Base-by-base conservation (phyloP, 805 yeast genomes). In the Yarrowia alimentaria region DNA sequence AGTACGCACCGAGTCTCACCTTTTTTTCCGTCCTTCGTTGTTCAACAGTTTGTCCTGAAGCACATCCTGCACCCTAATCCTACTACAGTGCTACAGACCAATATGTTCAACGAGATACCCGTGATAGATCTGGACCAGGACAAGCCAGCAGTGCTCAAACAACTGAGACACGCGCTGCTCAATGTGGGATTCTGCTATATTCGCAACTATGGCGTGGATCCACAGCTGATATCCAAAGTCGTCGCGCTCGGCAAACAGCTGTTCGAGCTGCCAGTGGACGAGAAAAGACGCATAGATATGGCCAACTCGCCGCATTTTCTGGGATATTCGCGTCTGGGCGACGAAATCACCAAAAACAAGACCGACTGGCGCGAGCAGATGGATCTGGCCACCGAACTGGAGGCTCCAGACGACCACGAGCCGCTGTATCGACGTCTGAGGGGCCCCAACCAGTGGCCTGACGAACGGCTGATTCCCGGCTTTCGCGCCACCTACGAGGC, bases 351-450 rank as follows among this genome's bases (percentile, higher is more conserved):
- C 3, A 24, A 32, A 13, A 26, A 24, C 25, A 26, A 47, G 14
- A 34, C 33, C 2, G 51, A 47, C 21, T 47, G 51, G 51, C 31
- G 51, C 7, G 51, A 47, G 26, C 51, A 47, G 21, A 19, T 26
- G 25, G 51, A 47, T 25, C 33, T 47, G 14, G 59, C 57, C 4
- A 55, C 59, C 9, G 59, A 56, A 22, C 35, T 56, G 18, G 58
- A 58, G 8, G 51, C 55, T 3, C 58, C 58, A 2, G 50, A 32
- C 1, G 25, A 29, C 5, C 47, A 51, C 18, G 59, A 55, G 25
- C 59, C 59, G 4, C 24, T 47, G 11, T 47, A 47, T 12, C 17
- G 51, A 33, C 22, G 42, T 3, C 20, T 47, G 1, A 13, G 25
- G 12, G 51, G 51, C 4, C 51, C 51, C 8, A 47, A 47, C 33